These are phyloP conservation scores for Yamadazyma paraphyllophila DNA, from an alignment of 805 yeast genomes.

Conservation along the genomic window DNA sequence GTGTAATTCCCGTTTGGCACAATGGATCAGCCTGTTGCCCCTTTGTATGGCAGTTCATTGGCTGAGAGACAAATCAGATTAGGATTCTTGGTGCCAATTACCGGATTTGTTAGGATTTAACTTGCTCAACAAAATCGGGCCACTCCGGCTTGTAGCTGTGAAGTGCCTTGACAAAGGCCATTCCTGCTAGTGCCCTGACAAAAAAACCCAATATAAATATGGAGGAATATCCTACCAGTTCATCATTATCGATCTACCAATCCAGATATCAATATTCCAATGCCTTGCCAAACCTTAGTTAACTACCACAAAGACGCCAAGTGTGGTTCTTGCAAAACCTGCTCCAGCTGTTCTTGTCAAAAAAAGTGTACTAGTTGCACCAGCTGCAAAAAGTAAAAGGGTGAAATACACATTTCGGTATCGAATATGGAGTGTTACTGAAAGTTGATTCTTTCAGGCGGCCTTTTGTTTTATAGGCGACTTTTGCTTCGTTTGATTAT, in stretches of 20 bases:
- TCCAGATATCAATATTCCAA: neutral
- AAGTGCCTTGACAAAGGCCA: neutral
- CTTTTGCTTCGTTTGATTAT: neutral
- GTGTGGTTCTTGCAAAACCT: slow-evolving; percentile 12
- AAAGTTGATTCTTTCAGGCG: neutral
- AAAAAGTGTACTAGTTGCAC: slow-evolving; percentile 12
- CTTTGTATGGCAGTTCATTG: too few relatives aligned
- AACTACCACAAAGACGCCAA: slow-evolving; percentile 10
- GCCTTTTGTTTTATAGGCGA: neutral
- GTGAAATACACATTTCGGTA: slow-evolving; percentile 1
- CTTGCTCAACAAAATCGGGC: neutral
- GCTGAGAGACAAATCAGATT: too few relatives aligned
- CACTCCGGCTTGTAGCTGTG: too few relatives aligned
- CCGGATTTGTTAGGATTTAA: too few relatives aligned
- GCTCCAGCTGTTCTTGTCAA: slow-evolving; percentile 11
- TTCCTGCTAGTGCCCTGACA: too few relatives aligned
- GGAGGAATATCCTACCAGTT: neutral
- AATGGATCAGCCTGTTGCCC: too few relatives aligned
- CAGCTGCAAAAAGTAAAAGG: slow-evolving; percentile 7
- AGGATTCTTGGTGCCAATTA: too few relatives aligned
- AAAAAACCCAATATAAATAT: neutral
- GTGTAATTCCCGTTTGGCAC: too few relatives aligned
- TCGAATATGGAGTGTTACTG: neutral
- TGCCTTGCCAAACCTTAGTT: slow-evolving; percentile 10
- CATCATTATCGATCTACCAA: neutral